Evolutionary conservation across 352 stramenopile species (phyloP).

Genomic region (Phytophthora hibernalis): DNA sequence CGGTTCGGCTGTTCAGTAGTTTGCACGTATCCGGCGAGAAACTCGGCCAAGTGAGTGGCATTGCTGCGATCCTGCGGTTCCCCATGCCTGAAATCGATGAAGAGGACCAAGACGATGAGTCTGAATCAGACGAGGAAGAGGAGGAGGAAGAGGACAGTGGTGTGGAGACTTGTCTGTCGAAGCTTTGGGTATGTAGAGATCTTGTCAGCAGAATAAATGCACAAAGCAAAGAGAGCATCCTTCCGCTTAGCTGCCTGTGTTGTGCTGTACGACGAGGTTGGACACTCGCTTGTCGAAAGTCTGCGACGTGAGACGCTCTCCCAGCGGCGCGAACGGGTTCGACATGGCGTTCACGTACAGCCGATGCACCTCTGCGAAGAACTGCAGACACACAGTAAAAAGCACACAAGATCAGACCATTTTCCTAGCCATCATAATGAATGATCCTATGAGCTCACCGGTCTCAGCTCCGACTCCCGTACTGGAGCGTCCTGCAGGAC

Average conservation of each 20-base stretch:
- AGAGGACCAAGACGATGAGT: slow-evolving; percentile 77
- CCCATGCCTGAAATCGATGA: slow-evolving; percentile 97
- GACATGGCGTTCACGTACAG: slow-evolving; percentile 90
- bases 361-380: slow-evolving; percentile 85
- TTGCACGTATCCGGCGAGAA: slow-evolving; percentile 96
- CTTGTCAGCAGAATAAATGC: slow-evolving; percentile 11
- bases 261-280: slow-evolving; percentile 80
- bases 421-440: not conserved
- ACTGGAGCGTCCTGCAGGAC: slow-evolving; percentile 79
- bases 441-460: slow-evolving; percentile 37
- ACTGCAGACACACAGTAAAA: slow-evolving; percentile 47
- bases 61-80: slow-evolving; percentile 96
- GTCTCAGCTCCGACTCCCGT: slow-evolving; percentile 81
- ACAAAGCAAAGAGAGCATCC: slow-evolving; percentile 12
- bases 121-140: slow-evolving; percentile 49
- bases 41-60: slow-evolving; percentile 93
- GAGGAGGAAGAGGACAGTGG: slow-evolving; percentile 52
- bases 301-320: slow-evolving; percentile 81
- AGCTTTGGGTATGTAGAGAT: slow-evolving; percentile 61
- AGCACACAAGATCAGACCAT: slow-evolving; percentile 7
- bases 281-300: slow-evolving; percentile 85
- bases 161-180: slow-evolving; percentile 74
- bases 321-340: slow-evolving; percentile 85
- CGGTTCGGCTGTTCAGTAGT: slow-evolving; percentile 94
- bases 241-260: slow-evolving; percentile 43